Base-by-base conservation (phyloP, 768 basidiomycete species). In the Mrakia gelida region DNA sequence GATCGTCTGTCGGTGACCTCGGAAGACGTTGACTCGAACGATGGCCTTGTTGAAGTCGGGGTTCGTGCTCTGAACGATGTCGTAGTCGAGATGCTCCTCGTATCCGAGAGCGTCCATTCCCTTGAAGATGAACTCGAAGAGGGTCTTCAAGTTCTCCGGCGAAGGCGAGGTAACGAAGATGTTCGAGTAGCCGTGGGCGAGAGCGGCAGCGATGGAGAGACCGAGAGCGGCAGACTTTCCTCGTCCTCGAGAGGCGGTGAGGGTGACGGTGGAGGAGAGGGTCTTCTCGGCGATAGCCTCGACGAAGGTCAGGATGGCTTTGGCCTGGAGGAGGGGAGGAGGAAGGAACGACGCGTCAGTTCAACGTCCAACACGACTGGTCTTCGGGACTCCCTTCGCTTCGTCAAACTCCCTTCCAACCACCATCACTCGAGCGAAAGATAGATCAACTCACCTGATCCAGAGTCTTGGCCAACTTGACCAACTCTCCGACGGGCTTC, bases 41-140 rank as follows among this genome's bases (percentile, higher is more conserved):
- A 98, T 94, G 0, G 95, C 94, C 82, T 94, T 95, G 82, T 92
- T 92, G 82, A 94, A 93, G 75, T 97, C 95, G 0, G 94, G 91
- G 83, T 93, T 93, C n/a, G 92, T 94, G 79, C 92, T 94, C 84
- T 96, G 94, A 52, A 92, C 89, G n/a, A 98, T 94, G 82, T 98
- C 97, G 80, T 98, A 99, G 82, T 98, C 96, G 71, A 97, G 87
- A 85, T 98, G 96, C 83, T 98, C 97, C 84, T 98, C 95, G 82
- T 95, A 99, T 0, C 94, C 95, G 52, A 98, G 85, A 3, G 89
- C 92, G 83, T 98, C 96, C 86, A 99, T 86, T 0, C 96, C 97
- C 83, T 97, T 96, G 88, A 97, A 97, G 38, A 98, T 88, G 84
- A 99, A 98, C 78, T 98, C 94, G 82, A 98, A 99, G n/a, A 98